Percentiles rank a stretch among this genome's conserved stretches.
phyloP scores from a whole-genome alignment of 805 yeast genomes.

The Schwanniomyces occidentalis region DNA sequence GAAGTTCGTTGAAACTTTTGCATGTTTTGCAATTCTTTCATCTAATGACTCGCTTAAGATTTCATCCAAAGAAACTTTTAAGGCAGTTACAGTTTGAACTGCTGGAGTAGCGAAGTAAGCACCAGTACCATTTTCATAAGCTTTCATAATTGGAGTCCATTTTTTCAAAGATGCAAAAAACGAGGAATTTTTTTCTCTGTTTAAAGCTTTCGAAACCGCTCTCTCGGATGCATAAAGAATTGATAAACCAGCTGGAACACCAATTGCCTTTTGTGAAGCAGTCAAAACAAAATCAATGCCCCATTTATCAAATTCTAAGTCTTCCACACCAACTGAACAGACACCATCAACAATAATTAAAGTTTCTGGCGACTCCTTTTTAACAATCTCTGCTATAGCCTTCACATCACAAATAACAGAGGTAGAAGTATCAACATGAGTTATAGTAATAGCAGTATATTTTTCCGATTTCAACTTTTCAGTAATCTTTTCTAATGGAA shows the following conservation, averaged over 20 bases:
- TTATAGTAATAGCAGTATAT: constrained; percentile 75
- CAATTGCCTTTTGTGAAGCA: constrained; percentile 94
- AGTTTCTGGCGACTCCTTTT: constrained; percentile 71
- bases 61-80: constrained; percentile 73
- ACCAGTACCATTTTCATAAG: constrained; percentile 75
- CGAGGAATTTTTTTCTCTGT: constrained; percentile 47
- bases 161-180: constrained; percentile 72
- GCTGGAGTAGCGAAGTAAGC: constrained; percentile 98
- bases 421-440: constrained; percentile 96
- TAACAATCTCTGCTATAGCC: constrained; percentile 60
- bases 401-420: constrained; percentile 82
- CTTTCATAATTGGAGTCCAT: constrained; percentile 88
- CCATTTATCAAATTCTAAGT: constrained; percentile 84
- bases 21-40: constrained; percentile 63
- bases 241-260: constrained; percentile 91
- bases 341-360: constrained; percentile 90
- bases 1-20: constrained; percentile 60
- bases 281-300: constrained; percentile 84
- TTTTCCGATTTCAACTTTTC: constrained; percentile 49
- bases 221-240: constrained; percentile 73
- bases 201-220: constrained; percentile 63
- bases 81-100: constrained; percentile 79
- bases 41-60: constrained; percentile 58
- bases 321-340: constrained; percentile 90
- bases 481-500: constrained; percentile 57